These are phyloP conservation scores for Petunia secreta DNA, from an alignment of 257 asterid genomes.

Conservation along the genomic window DNA sequence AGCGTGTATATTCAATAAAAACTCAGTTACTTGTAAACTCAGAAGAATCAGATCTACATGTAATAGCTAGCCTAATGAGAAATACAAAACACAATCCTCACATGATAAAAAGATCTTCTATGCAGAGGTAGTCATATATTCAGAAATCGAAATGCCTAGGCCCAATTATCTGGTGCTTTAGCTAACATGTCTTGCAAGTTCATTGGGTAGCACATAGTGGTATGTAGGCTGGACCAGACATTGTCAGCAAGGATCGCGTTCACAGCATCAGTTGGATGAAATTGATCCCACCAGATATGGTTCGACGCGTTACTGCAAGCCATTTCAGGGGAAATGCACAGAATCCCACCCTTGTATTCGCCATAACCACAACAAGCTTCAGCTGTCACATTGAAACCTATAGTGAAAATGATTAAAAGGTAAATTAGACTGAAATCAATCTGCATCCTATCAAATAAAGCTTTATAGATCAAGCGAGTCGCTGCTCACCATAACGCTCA, in stretches of 20 bases:
- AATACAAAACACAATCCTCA: too few relatives aligned
- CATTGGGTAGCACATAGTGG: constrained; percentile 86
- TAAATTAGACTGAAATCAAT: not conserved
- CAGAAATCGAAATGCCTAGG: not conserved
- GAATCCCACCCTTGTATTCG: constrained; percentile 63
- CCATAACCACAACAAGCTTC: constrained; percentile 98
- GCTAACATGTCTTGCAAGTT: constrained; percentile 77
- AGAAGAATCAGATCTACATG: too few relatives aligned
- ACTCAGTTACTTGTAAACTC: too few relatives aligned
- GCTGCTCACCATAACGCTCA: constrained; percentile 65
- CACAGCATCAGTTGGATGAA: constrained; percentile 88
- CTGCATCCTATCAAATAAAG: not conserved
- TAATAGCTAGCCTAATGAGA: too few relatives aligned
- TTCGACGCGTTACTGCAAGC: constrained; percentile 72
- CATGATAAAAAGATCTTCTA: not conserved
- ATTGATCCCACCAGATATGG: constrained; percentile 97
- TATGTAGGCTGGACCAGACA: constrained; percentile 70
- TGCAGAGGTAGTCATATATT: not conserved
- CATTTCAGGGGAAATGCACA: constrained; percentile 84
- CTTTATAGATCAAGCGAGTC: constrained; percentile 5
- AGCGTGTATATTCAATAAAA: too few relatives aligned
- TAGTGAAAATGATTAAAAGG: constrained; percentile 19
- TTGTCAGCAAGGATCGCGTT: constrained; percentile 80
- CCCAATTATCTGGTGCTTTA: constrained; percentile 28
- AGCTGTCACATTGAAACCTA: constrained; percentile 70